Conservation (phyloP, 768 basidiomycete genomes). For the Trametes meyenii region DNA sequence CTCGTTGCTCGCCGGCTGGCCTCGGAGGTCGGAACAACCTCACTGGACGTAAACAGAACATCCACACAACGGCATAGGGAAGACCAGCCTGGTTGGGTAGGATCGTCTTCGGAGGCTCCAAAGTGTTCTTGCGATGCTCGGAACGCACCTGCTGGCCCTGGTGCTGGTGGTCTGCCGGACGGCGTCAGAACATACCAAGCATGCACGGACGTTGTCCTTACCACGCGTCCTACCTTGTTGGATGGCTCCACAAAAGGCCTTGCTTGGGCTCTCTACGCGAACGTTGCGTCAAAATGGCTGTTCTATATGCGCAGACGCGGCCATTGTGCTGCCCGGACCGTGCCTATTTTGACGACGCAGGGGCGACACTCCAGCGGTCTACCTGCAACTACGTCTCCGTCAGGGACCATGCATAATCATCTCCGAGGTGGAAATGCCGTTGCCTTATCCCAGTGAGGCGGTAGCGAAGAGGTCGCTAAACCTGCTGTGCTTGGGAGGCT, state of each 20-base stretch:
- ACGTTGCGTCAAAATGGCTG: conserved; percentile 2
- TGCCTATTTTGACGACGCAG: background rate
- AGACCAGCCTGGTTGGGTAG: background rate
- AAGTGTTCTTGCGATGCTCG: too few relatives aligned
- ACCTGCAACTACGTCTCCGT: background rate
- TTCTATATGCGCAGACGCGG: background rate
- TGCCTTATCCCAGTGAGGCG: background rate
- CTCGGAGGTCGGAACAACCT: too few relatives aligned
- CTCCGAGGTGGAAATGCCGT: conserved; percentile 9
- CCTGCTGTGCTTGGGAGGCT: background rate
- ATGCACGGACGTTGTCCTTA: background rate
- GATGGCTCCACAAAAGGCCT: background rate
- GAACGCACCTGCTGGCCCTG: background rate
- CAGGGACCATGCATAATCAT: background rate
- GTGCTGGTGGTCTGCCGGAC: conserved; percentile 1
- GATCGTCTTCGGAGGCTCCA: too few relatives aligned
- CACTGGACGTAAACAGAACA: background rate
- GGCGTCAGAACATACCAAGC: background rate
- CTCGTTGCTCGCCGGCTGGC: background rate
- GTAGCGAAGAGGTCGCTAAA: background rate
- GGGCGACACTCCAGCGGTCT: conserved; percentile 3
- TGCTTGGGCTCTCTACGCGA: background rate
- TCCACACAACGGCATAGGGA: background rate
- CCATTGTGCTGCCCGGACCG: conserved; percentile 8
- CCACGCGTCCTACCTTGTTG: background rate